These are phyloP conservation scores for Tolypocladium paradoxum DNA, from an alignment of 2,329 filamentous ascomycete species.

Conservation along the genomic window DNA sequence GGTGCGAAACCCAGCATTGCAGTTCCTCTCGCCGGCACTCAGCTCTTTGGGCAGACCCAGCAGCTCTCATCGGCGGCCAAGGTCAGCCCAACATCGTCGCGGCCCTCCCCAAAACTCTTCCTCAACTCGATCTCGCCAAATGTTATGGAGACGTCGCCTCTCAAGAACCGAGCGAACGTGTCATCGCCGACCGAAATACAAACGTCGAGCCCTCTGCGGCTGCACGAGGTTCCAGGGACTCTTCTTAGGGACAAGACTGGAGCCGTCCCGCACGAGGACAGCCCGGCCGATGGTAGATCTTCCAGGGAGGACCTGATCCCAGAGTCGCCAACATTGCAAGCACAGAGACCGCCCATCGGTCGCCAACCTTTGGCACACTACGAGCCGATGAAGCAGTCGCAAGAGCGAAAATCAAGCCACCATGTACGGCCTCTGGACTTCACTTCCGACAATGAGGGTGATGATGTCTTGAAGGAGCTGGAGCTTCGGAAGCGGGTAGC, in stretches of 20 bases:
- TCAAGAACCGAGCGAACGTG: slow-evolving; percentile 37
- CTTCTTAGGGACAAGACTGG: slow-evolving; percentile 10
- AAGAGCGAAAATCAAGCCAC: slow-evolving; percentile 25
- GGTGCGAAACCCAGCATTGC: slow-evolving; percentile 20
- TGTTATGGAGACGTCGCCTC: slow-evolving; percentile 32
- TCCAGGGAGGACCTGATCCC: slow-evolving; percentile 21
- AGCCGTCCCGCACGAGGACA: slow-evolving; percentile 11
- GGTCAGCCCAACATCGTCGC: slow-evolving; percentile 45
- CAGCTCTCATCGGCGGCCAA: slow-evolving; percentile 40
- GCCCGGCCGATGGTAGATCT: slow-evolving; percentile 12
- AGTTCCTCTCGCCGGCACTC: slow-evolving; percentile 29
- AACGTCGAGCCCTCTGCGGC: slow-evolving; percentile 29
- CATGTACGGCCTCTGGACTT: slow-evolving; percentile 12
- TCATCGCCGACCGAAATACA: slow-evolving; percentile 31
- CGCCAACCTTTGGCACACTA: slow-evolving; percentile 29
- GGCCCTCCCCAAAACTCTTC: slow-evolving; percentile 41
- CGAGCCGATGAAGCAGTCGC: slow-evolving; percentile 34
- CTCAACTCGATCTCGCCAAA: slow-evolving; percentile 36
- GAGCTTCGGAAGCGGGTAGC: slow-evolving; percentile 26
- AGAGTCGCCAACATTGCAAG: slow-evolving; percentile 22
- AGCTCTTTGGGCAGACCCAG: slow-evolving; percentile 46
- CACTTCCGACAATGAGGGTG: slow-evolving; percentile 22
- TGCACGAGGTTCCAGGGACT: slow-evolving; percentile 20
- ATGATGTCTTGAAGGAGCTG: slow-evolving; percentile 19
- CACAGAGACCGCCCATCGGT: slow-evolving; percentile 10